Evolutionary conservation across 192 early-diverging fungal genomes (phyloP).

Genomic region (Pilaira anomala): DNA sequence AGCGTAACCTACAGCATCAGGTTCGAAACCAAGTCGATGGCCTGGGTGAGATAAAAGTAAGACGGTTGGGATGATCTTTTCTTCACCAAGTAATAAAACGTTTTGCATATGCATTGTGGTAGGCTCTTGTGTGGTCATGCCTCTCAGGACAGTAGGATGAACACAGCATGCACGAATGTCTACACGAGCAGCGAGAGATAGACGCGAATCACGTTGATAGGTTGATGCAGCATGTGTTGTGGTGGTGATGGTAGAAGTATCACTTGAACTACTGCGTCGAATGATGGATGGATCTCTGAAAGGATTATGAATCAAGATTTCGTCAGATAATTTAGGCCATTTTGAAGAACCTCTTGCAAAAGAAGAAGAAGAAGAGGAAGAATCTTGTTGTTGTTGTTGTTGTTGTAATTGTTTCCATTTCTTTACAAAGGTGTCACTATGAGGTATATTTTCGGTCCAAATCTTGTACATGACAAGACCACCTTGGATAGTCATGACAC

Average conservation of each 20-base stretch:
- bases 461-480: slow-evolving; percentile 66
- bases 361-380: too few species aligned
- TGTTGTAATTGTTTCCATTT: slow-evolving; percentile 2
- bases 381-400: neutral
- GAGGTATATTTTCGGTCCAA: slow-evolving; percentile 50
- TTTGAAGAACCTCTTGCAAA: slow-evolving; percentile 4
- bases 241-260: neutral
- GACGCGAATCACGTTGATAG: neutral
- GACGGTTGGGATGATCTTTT: slow-evolving; percentile 25
- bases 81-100: slow-evolving; percentile 33
- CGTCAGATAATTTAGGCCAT: slow-evolving; percentile 21
- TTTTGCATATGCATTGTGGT: slow-evolving; percentile 33
- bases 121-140: slow-evolving; percentile 18
- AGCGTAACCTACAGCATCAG: slow-evolving; percentile 28
- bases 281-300: neutral
- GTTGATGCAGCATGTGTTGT: neutral
- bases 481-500: slow-evolving; percentile 59
- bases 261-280: neutral
- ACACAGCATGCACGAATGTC: slow-evolving; percentile 29
- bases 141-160: slow-evolving; percentile 35
- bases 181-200: slow-evolving; percentile 12
- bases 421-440: slow-evolving; percentile 14
- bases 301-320: neutral
- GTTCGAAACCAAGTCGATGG: slow-evolving; percentile 33
- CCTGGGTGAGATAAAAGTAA: slow-evolving; percentile 29